phyloP scores from a whole-genome alignment of 106 monocot genomes.

The Dioscorea dumetorum region DNA sequence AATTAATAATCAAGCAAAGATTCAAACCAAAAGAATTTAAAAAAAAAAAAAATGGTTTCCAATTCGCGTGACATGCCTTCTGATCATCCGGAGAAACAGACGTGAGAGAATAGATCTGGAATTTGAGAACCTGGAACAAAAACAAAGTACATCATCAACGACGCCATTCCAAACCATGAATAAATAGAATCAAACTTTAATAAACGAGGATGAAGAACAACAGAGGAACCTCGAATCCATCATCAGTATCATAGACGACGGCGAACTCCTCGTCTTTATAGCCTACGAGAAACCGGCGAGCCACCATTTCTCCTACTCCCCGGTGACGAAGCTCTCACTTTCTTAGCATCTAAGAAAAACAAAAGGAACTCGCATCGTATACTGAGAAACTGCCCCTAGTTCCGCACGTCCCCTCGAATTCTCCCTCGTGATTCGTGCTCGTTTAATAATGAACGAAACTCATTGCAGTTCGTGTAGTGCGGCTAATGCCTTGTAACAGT shows the following conservation, averaged over 20 bases:
- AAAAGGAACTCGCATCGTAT: too few species aligned
- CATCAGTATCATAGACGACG: slow-evolving; percentile 69
- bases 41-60: background rate
- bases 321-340: too few species aligned
- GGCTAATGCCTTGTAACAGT: too few species aligned
- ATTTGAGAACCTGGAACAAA: slow-evolving; percentile 50
- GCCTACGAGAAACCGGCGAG: slow-evolving; percentile 52
- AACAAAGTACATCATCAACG: background rate
- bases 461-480: too few species aligned
- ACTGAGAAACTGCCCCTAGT: too few species aligned
- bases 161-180: background rate
- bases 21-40: background rate
- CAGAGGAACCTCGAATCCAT: slow-evolving; percentile 54
- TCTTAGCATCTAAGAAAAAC: too few species aligned
- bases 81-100: slow-evolving; percentile 75
- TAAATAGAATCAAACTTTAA: too few species aligned
- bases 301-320: slow-evolving; percentile 42
- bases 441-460: too few species aligned
- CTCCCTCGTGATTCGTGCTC: too few species aligned
- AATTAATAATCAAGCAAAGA: background rate
- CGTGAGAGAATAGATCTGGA: slow-evolving; percentile 89
- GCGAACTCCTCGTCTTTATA: slow-evolving; percentile 33
- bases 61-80: slow-evolving; percentile 26
- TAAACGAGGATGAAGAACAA: background rate
- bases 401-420: too few species aligned